These are phyloP conservation scores for Chaetoscypha palmicola DNA, from an alignment of 2,329 filamentous ascomycete genomes.

Conservation along the genomic window DNA sequence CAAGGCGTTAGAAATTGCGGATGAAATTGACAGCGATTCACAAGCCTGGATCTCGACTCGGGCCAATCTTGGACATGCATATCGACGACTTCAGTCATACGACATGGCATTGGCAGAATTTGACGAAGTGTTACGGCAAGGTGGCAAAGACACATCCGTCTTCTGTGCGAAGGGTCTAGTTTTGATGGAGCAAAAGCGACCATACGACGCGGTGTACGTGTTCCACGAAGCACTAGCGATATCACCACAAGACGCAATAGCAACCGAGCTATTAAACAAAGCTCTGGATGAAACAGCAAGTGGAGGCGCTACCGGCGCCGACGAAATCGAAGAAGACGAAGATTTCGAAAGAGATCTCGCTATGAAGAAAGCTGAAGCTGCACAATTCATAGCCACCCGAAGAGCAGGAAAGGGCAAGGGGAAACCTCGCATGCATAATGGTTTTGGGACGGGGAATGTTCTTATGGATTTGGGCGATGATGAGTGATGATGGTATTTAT, in stretches of 20 bases:
- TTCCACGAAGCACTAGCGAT: slow-evolving; percentile 81
- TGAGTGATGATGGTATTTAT: slow-evolving; percentile 29
- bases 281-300: slow-evolving; percentile 57
- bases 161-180: slow-evolving; percentile 82
- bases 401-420: slow-evolving; percentile 36
- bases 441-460: slow-evolving; percentile 35
- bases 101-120: slow-evolving; percentile 72
- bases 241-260: slow-evolving; percentile 71
- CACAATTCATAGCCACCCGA: slow-evolving; percentile 27
- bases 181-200: slow-evolving; percentile 66
- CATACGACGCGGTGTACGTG: slow-evolving; percentile 71
- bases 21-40: slow-evolving; percentile 74
- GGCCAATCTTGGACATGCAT: slow-evolving; percentile 84
- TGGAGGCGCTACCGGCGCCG: slow-evolving; percentile 21
- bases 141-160: slow-evolving; percentile 69
- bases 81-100: slow-evolving; percentile 63
- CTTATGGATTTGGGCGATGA: slow-evolving; percentile 53
- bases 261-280: slow-evolving; percentile 69
- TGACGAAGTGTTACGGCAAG: slow-evolving; percentile 76
- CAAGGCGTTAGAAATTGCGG: slow-evolving; percentile 68
- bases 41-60: slow-evolving; percentile 77
- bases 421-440: slow-evolving; percentile 32
- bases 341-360: slow-evolving; percentile 49
- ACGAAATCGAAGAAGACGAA: slow-evolving; percentile 41
- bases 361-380: slow-evolving; percentile 39